Evolutionary conservation across 441 rosid genomes (phyloP).

Genomic region (Erodium moschatum): DNA sequence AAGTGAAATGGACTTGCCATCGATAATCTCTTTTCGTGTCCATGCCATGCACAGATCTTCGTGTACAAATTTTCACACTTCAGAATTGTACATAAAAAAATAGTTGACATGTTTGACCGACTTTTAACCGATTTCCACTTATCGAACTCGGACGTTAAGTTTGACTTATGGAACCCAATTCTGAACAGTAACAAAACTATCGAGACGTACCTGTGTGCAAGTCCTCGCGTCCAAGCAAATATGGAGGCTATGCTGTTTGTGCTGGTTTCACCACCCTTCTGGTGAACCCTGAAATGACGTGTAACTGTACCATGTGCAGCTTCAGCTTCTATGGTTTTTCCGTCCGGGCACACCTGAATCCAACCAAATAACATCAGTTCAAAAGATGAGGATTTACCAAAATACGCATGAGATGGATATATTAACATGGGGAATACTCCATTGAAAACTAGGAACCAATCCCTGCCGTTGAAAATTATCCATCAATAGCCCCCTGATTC

Average conservation of each 20-base stretch:
- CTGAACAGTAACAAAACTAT: neutral
- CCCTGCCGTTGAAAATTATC: no score
- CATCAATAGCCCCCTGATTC: no score
- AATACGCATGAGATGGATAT: neutral
- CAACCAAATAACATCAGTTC: slow-evolving; percentile 1
- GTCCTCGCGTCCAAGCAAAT: slow-evolving; percentile 92
- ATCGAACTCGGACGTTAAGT: no score
- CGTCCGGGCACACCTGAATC: slow-evolving; percentile 80
- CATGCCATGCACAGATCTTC: no score
- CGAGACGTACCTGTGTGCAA: slow-evolving; percentile 59
- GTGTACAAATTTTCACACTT: no score
- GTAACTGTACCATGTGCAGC: slow-evolving; percentile 97
- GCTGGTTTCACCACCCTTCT: slow-evolving; percentile 92
- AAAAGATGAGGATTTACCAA: neutral
- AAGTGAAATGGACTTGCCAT: no score
- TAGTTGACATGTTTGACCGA: no score
- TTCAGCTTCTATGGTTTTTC: slow-evolving; percentile 83
- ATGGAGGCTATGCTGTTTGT: slow-evolving; percentile 95
- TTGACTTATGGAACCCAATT: no score
- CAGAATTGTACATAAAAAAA: no score
- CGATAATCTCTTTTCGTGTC: no score
- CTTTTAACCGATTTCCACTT: no score
- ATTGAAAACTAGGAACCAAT: no score
- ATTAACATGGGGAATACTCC: neutral
- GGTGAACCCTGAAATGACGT: slow-evolving; percentile 79